Percentiles rank a stretch among this genome's conserved stretches.
These are phyloP conservation scores for Paecilomyces niveus DNA, from an alignment of 2,329 filamentous ascomycete species.

Conservation along the genomic window DNA sequence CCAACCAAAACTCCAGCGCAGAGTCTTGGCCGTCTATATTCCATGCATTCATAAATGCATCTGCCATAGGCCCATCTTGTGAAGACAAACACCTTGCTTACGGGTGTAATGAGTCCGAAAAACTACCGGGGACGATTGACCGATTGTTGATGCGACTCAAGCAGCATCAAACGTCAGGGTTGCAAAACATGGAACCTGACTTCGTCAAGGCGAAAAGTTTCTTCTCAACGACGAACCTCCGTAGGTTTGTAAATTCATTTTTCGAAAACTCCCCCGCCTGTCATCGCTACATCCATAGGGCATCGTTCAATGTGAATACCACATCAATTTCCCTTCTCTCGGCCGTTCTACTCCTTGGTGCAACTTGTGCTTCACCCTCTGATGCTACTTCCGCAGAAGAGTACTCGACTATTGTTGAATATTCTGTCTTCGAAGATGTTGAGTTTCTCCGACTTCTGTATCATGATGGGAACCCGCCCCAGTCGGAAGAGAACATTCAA, in stretches of 20 bases:
- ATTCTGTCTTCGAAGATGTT: background rate
- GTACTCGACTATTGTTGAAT: background rate
- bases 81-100: background rate
- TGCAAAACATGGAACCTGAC: background rate
- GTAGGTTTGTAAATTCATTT: background rate
- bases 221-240: background rate
- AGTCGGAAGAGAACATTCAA: background rate
- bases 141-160: background rate
- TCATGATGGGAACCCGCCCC: background rate
- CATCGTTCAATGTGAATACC: background rate
- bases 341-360: background rate
- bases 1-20: background rate
- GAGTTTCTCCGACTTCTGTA: background rate
- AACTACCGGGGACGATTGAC: background rate
- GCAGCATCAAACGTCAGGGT: background rate
- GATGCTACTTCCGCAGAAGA: background rate
- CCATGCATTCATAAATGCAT: background rate
- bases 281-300: background rate
- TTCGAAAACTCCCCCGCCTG: background rate
- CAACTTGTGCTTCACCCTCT: background rate
- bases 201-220: background rate
- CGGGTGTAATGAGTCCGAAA: background rate
- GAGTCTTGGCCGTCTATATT: background rate
- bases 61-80: background rate
- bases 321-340: background rate